Percentiles rank a stretch among this genome's conserved stretches.
Evolutionary conservation across 352 stramenopile genomes (phyloP).

Genomic region (Hyaloperonospora arabidopsidis): DNA sequence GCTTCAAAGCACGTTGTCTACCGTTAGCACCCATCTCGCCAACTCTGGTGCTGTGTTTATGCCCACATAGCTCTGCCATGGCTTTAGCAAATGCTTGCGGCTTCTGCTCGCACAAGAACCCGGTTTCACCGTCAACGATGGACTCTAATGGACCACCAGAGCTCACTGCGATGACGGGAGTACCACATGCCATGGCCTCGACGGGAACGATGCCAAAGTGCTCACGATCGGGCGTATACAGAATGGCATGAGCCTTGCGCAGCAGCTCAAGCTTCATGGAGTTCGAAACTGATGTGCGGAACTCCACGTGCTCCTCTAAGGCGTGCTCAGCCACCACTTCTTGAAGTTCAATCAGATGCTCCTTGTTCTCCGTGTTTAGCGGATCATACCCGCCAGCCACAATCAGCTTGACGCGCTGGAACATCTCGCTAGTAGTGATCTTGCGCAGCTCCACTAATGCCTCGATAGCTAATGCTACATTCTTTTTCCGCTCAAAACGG

Average conservation of each 20-base stretch:
- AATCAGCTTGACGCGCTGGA: conserved; percentile 75
- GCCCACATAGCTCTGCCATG: conserved; percentile 54
- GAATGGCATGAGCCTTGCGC: conserved; percentile 70
- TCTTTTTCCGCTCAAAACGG: conserved; percentile 98
- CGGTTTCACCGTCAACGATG: conserved; percentile 83
- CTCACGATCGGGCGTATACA: conserved; percentile 96
- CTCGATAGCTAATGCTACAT: conserved; percentile 86
- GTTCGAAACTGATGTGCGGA: conserved; percentile 86
- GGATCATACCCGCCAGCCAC: conserved; percentile 95
- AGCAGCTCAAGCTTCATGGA: conserved; percentile 83
- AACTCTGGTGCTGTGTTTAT: conserved; percentile 23
- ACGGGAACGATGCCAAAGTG: conserved; percentile 99
- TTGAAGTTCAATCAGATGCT: conserved; percentile 89
- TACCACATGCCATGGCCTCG: conserved; percentile 94
- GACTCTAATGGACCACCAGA: conserved; percentile 96
- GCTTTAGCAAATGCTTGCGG: conserved; percentile 49
- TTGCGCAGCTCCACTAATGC: conserved; percentile 56
- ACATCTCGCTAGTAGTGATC: conserved; percentile 31
- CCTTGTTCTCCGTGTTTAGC: conserved; percentile 93
- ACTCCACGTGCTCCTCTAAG: conserved; percentile 71
- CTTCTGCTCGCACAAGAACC: conserved; percentile 68
- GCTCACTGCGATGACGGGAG: conserved; percentile 91
- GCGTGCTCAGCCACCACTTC: conserved; percentile 47
- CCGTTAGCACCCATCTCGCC: conserved; percentile 42
- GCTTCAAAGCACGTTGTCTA: conserved; percentile 38